Base-by-base conservation (phyloP, 2,329 filamentous ascomycete species). In the Trichoderma koningii region DNA sequence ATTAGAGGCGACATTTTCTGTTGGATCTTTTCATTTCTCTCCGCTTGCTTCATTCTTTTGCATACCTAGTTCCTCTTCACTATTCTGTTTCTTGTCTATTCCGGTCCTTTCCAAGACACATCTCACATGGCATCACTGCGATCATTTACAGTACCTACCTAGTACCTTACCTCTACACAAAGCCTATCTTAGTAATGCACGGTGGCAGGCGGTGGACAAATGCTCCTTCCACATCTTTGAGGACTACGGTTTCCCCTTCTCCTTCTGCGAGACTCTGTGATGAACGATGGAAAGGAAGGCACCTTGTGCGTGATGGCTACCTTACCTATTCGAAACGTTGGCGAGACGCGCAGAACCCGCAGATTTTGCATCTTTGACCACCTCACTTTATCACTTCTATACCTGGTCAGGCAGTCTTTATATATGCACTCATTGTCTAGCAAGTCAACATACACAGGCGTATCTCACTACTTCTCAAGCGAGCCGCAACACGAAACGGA, bases 81-180 rank as follows among this genome's bases (percentile, higher is more conserved):
- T 45, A 44, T 10, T 23, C 21, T 28, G 19, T 44, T 45, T 45
- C 19, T 28, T 26, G 23, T 47, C 17, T 26, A 26, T 53, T 17
- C 10, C 30, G 34, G 34, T 30, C 38, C 44, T 34, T 65, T 62
- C 47, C 59, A 65, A 65, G 56, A 55, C 44, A 61, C 21, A 48
- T 41, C 34, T 41, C 55, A 64, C 21, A 64, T 56, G 44, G 61
- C 61, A 64, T 55, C 61, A 56, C 61, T 64, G 52, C 51, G 42
- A 50, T 52, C 51, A 41, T 63, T 63, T 41, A 41, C n/a, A 28
- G 60, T 47, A 55, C 15, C 19, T 47, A 55, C 15, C 19, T 38
- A 23, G 21, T 23, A 7, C 30, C 28, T 28, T 28, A 28, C 28
- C 30, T 52, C 44, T 52, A 52, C 55, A 52, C 50, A 63, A 47